These are phyloP conservation scores for Isabelozyma gotoi DNA, from an alignment of 805 yeast species.

Conservation along the genomic window DNA sequence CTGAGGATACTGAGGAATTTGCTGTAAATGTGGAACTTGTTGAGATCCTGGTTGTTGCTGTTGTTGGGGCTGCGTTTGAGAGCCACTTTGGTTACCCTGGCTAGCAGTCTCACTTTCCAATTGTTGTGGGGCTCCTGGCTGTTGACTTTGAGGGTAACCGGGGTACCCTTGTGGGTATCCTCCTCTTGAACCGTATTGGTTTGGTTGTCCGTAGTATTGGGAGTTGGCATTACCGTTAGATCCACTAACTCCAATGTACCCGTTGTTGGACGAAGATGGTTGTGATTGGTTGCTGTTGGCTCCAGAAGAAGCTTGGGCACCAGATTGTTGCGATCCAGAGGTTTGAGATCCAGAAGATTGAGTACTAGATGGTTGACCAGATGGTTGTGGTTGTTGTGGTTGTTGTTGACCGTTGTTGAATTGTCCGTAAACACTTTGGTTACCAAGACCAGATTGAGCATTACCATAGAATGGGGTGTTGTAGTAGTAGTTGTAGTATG, in stretches of 20 bases:
- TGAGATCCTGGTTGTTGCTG: slow-evolving; percentile 14
- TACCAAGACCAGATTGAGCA: slow-evolving; percentile 27
- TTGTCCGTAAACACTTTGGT: slow-evolving; percentile 17
- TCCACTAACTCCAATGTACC: slow-evolving; percentile 4
- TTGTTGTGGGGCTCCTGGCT: slow-evolving; percentile 11
- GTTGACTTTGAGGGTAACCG: slow-evolving; percentile 23
- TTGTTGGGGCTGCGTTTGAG: slow-evolving; percentile 2
- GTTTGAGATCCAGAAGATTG: not conserved
- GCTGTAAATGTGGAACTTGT: slow-evolving; percentile 16
- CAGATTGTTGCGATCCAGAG: slow-evolving; percentile 6
- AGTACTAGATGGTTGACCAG: not conserved
- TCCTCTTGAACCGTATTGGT: slow-evolving; percentile 24
- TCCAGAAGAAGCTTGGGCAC: slow-evolving; percentile 7
- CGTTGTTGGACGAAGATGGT: slow-evolving; percentile 3
- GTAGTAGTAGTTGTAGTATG: slow-evolving; percentile 42
- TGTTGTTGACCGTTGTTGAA: slow-evolving; percentile 3
- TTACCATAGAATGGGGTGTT: slow-evolving; percentile 40
- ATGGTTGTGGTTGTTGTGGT: slow-evolving; percentile 13
- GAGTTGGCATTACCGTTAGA: slow-evolving; percentile 13
- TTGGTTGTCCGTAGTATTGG: slow-evolving; percentile 28
- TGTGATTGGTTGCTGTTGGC: slow-evolving; percentile 6
- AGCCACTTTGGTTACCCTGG: slow-evolving; percentile 3
- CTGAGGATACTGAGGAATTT: slow-evolving; percentile 30
- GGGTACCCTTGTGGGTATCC: slow-evolving; percentile 27
- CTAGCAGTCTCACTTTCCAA: slow-evolving; percentile 1